Base-by-base conservation (phyloP, 306 rosid species). In the Acacia acuminata region DNA sequence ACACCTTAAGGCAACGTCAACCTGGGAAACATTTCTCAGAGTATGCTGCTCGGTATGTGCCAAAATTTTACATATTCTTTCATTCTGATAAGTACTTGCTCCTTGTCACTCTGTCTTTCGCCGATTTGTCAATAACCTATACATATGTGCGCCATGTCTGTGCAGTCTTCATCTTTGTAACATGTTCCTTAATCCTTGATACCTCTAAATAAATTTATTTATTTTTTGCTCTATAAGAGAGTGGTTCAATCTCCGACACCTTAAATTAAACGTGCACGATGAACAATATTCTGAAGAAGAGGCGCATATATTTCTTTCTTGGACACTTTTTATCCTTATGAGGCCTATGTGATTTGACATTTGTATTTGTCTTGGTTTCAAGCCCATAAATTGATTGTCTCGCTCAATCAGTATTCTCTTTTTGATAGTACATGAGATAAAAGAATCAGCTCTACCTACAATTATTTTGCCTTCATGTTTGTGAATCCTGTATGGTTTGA, bases 11-110 rank as follows among this genome's bases (percentile, higher is more conserved):
- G 93, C 99, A 96, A 87, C 91, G 99, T 4, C 99, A 96, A 84
- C 99, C 99, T 3, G 98, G 98, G 77, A 96, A 94, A 84, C 97
- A 96, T 89, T 96, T 96, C 90, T 96, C 98, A 0, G 99, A 96
- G 88, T 96, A 96, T 87, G 99, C 99, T 86, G 98, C 99, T 24
- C 94, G 99, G 99, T 96, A 92, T 78, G 89, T 38, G n/a, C n/a
- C 25, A 19, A 56, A 71, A 56, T 71, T 79, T 79, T 79, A 25
- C 73, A 25, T 19, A 72, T 75, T 76, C 77, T 76, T 80, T 63
- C 48, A 24, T 78, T 87, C 63, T 20, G 36, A 32, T 4, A 43
- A 71, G 69, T 77, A 43, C 76, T 43, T 81, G 72, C 82, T 77
- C 44, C 22, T 79, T 42, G 32, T 42, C 4, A 71, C 78, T 56